Evolutionary conservation across 352 stramenopile species (phyloP), one percentile per base, ranked within the genome.

Genomic region (Globisporangium apiculatum): DNA sequence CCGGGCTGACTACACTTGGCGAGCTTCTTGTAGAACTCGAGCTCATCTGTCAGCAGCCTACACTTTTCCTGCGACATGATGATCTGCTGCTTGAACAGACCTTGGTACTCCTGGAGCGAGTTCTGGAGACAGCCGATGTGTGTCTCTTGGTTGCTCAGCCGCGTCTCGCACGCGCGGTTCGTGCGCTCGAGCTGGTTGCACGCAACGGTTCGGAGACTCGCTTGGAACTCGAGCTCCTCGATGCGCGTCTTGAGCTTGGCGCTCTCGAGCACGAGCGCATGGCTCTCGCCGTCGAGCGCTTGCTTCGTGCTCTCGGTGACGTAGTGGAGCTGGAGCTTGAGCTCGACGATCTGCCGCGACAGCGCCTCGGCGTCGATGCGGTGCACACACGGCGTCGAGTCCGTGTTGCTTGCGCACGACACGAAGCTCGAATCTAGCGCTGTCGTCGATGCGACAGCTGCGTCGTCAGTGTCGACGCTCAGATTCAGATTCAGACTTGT

Each of bases 1-100:
- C 42, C 48, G 46, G 72, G 67, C 50, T 81, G 67, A 12, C 62
- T 77, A 51, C 66, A 79, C 62, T 76, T 86, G 47, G 78, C 71
- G 49, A 91, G 69, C 58, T 88, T 91, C 65, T 89, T 91, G 73
- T 91, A 89, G 51, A 87, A 89, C 51, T 89, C 74, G 53, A 91
- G 77, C 57, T 91, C 82, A 57, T 91, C 81, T 5, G 77, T 76
- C 35, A 91, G 69, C 51, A 89, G 64, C 3, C 81, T 75, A 37
- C 78, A 87, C 42, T 91, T 89, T 61, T 91, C 79, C 51, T 89
- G 79, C 2, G 76, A 89, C 75, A 89, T 86, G 56, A 87, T 78
- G 51, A 89, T 86, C 66, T 91, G 82, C 65, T 88, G 76, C 67
- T 89, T 87, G 65, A 89, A 89, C 14, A 91, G 70, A 3, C 73